phyloP scores from a whole-genome alignment of 352 stramenopile species.

The Globisporangium polare region DNA sequence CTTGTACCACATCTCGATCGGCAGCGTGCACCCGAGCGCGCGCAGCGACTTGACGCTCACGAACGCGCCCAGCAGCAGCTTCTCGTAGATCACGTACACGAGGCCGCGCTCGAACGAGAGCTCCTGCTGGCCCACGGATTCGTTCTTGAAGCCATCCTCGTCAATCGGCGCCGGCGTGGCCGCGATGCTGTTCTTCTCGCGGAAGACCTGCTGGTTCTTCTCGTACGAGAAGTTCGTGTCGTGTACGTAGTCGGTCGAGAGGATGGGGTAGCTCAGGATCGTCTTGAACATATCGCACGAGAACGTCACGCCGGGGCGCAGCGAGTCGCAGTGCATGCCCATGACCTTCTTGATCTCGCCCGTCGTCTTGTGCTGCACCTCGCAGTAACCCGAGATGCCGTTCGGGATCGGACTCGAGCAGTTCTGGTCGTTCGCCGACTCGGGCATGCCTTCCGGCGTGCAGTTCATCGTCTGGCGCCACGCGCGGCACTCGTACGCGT shows the following conservation, averaged over 20 bases:
- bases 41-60: slow-evolving; percentile 28
- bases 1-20: slow-evolving; percentile 59
- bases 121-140: slow-evolving; percentile 13
- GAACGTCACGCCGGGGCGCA: slow-evolving; percentile 21
- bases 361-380: slow-evolving; percentile 24
- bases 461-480: slow-evolving; percentile 21
- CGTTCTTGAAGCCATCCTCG: slow-evolving; percentile 18
- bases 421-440: slow-evolving; percentile 10
- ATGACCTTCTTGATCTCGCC: slow-evolving; percentile 23
- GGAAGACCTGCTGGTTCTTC: slow-evolving; percentile 11
- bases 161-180: slow-evolving; percentile 17
- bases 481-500: slow-evolving; percentile 29
- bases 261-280: slow-evolving; percentile 18
- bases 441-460: slow-evolving; percentile 11
- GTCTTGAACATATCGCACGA: slow-evolving; percentile 19
- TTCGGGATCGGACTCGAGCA: slow-evolving; percentile 23
- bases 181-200: slow-evolving; percentile 7
- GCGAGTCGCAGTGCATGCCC: slow-evolving; percentile 26
- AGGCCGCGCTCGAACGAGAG: slow-evolving; percentile 22
- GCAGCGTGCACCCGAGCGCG: slow-evolving; percentile 36
- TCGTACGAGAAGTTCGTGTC: slow-evolving; percentile 19
- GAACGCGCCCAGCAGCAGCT: slow-evolving; percentile 19
- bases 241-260: slow-evolving; percentile 21
- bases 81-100: slow-evolving; percentile 27
- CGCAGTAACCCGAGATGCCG: slow-evolving; percentile 27